Evolutionary conservation across 2,329 filamentous ascomycete species (phyloP), one percentile per base, ranked within the genome.

Genomic region (Purpureocillium lavendulum): DNA sequence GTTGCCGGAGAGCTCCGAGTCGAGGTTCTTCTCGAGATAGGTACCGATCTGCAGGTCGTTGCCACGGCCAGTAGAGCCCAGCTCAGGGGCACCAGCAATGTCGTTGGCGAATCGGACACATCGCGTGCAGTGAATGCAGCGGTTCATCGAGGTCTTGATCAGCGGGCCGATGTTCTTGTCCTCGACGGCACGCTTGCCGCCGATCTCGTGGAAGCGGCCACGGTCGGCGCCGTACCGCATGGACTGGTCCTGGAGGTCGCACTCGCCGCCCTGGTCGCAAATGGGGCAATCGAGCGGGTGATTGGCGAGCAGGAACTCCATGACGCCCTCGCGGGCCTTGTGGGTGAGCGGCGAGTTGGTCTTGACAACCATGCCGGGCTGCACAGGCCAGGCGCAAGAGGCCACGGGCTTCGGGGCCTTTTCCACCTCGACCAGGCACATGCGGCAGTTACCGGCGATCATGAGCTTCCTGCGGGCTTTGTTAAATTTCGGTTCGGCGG

Each of bases 111-210:
- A 98, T 59, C 92, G 88, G 53, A 98, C 80, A 67, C 92, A 98
- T 57, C 92, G 82, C 48, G 92, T 98, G 75, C 92, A 98, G 73
- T 98, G 92, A 57, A 98, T 98, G 67, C 92, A 98, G 62, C 92
- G 80, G 75, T 98, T 98, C 92, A 98, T 98, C 36, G 92, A 98
- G 4, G 92, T 98, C 79, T 98, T 98, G 69, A 98, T 86, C 52
- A 98, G 67, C 39, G 92, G 92, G 29, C 92, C 92, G 57, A 98
- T 96, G 66, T 98, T 97, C 77, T 98, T 98, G 67, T 98, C 92
- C 70, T 98, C 92, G 30, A 96, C 89, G 18, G 88, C 92, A 71
- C 92, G 86, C 77, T 98, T 98, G 67, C 92, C 92, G 40, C 78
- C 82, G 57, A 94, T 68, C 67, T 98, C 92, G 69, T 98, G 92